phyloP scores from a whole-genome alignment of 495 filamentous ascomycete species.

The Aspergillus sclerotiicarbonarius region DNA sequence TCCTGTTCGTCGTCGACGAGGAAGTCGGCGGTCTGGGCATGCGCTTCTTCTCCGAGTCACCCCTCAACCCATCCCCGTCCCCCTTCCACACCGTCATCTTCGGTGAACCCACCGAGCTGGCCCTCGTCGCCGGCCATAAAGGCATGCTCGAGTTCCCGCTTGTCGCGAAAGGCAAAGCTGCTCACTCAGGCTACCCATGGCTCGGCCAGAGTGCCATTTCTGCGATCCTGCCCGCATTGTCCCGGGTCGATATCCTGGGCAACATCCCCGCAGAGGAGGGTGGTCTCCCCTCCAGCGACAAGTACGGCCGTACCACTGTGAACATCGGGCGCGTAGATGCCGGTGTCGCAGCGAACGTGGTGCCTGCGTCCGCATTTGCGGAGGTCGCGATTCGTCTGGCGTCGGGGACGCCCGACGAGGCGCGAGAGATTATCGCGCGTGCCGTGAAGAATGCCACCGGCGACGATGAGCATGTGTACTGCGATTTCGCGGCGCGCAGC shows the following conservation, averaged over 20 bases:
- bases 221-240: slow-evolving; percentile 66
- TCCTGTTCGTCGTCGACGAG: slow-evolving; percentile 90
- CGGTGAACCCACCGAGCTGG: slow-evolving; percentile 83
- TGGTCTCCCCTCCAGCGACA: slow-evolving; percentile 67
- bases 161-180: slow-evolving; percentile 68
- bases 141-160: slow-evolving; percentile 67
- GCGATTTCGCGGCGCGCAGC: slow-evolving; percentile 47
- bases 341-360: slow-evolving; percentile 86
- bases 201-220: slow-evolving; percentile 77
- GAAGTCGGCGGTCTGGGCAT: slow-evolving; percentile 84
- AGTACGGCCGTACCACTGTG: slow-evolving; percentile 82
- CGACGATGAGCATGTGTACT: slow-evolving; percentile 55
- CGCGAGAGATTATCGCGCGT: slow-evolving; percentile 47
- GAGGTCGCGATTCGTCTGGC: slow-evolving; percentile 71
- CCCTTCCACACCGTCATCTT: slow-evolving; percentile 74
- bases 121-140: slow-evolving; percentile 88
- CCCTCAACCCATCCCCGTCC: slow-evolving; percentile 30
- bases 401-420: slow-evolving; percentile 59
- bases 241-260: slow-evolving; percentile 56
- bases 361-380: slow-evolving; percentile 69
- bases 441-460: slow-evolving; percentile 59
- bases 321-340: slow-evolving; percentile 79
- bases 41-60: slow-evolving; percentile 50
- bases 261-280: slow-evolving; percentile 35
- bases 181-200: slow-evolving; percentile 88